Base-by-base conservation (phyloP, 495 filamentous ascomycete species). In the Entonaema liquescens region DNA sequence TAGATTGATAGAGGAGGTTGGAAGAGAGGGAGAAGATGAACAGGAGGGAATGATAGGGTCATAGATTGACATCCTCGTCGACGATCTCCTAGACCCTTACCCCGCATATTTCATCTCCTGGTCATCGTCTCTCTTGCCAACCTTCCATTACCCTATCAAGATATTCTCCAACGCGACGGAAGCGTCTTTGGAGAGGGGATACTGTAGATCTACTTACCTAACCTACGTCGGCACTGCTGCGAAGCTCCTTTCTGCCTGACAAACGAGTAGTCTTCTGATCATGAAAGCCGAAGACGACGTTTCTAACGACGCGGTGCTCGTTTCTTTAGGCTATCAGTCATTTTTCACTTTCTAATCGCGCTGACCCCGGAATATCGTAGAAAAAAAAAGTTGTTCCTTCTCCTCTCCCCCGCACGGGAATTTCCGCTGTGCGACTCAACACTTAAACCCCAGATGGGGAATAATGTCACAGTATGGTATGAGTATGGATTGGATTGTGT, bases 31-130 rank as follows among this genome's bases (percentile, higher is more conserved):
- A 23, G 26, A 28, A 67, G 13, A 63, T 54, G 52, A 67, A 62
- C 21, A n/a, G n/a, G 57, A 47, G 57, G 47, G 40, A 65, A 62
- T 58, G 61, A 73, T 52, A 66, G 50, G 59, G 29, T 56, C 59
- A 68, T 62, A 66, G 59, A 64, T n/a, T 54, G 36, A 6, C 17
- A 59, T 55, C 70, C 56, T 68, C 65, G 60, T 62, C 26, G 59
- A 67, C 53, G 70, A 72, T 72, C 70, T 65, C 25, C 29, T 53
- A 54, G 36, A 57, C 31, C 57, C 36, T 74, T 74, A 74, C 71
- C 71, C 71, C 71, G 71, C 71, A 74, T 74, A 42, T 70, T 47
- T 49, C 61, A 68, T 73, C 62, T 66, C 52, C 17, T 58, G 19
- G 35, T 53, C 58, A 65, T 68, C 70, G 21, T 40, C 64, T 29